phyloP scores from a whole-genome alignment of 192 early-diverging fungal species.

The Paraglomus occultum region DNA sequence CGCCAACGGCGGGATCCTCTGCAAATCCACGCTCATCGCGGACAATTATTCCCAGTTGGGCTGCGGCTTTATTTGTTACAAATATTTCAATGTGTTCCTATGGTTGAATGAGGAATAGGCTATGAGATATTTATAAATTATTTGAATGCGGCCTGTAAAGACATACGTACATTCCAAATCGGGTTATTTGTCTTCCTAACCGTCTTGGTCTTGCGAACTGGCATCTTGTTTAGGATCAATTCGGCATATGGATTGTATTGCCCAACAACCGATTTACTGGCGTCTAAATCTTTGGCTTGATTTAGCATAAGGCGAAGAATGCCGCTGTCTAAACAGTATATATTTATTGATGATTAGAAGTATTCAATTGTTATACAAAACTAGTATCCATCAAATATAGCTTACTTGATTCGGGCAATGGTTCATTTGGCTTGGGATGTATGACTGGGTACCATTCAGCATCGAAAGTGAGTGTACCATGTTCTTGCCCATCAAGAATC shows the following conservation, averaged over 20 bases:
- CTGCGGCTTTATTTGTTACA: slow-evolving; percentile 61
- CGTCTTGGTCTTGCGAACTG: slow-evolving; percentile 55
- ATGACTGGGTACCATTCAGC: slow-evolving; percentile 42
- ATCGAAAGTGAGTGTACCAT: slow-evolving; percentile 44
- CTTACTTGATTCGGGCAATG: slow-evolving; percentile 50
- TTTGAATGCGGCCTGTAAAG: not conserved
- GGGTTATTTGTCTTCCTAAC: slow-evolving; percentile 64
- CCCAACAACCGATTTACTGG: slow-evolving; percentile 39
- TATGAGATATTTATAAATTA: too few relatives aligned
- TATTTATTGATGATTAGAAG: slow-evolving; percentile 31
- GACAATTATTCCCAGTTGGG: slow-evolving; percentile 56
- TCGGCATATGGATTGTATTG: slow-evolving; percentile 50
- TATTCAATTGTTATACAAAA: slow-evolving; percentile 24
- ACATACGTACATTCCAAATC: slow-evolving; percentile 28
- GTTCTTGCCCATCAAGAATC: slow-evolving; percentile 40
- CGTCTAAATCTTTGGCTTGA: slow-evolving; percentile 65
- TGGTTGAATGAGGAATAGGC: too few relatives aligned
- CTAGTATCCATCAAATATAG: not conserved
- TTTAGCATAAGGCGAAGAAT: slow-evolving; percentile 66
- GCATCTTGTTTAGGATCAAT: slow-evolving; percentile 53
- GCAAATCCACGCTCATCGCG: slow-evolving; percentile 43
- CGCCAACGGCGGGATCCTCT: slow-evolving; percentile 20
- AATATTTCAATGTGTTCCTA: slow-evolving; percentile 63
- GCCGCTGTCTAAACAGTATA: slow-evolving; percentile 52
- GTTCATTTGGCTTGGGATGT: slow-evolving; percentile 35